Percentiles rank a stretch among this genome's conserved stretches.
Conservation (phyloP, 768 basidiomycete genomes). For the Pleurotus tuoliensis region DNA sequence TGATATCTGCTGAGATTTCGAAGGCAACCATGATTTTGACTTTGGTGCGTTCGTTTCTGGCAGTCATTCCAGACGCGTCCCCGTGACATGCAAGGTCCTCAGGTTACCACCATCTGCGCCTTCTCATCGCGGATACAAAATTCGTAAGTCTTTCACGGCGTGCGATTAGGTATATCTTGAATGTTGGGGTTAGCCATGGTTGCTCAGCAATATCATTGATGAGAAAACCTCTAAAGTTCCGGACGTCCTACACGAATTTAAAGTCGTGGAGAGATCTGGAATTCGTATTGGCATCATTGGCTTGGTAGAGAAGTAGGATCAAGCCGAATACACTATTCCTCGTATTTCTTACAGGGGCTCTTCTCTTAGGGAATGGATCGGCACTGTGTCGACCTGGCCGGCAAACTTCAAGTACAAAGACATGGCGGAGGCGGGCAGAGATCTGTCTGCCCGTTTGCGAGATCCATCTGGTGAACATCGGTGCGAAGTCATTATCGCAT, state of each 20-base stretch:
- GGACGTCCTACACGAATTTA: conserved; percentile 53
- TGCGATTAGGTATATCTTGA: background rate
- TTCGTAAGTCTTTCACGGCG: conserved; percentile 50
- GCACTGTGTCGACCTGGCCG: conserved; percentile 86
- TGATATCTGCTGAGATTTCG: background rate
- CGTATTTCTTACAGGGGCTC: background rate
- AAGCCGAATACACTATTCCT: background rate
- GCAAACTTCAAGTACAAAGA: conserved; percentile 68
- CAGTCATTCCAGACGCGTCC: background rate
- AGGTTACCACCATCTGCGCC: conserved; percentile 64
- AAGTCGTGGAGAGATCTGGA: conserved; percentile 66
- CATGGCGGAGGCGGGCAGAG: conserved; percentile 69
- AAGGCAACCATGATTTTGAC: conserved; percentile 93
- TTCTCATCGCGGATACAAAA: conserved; percentile 65
- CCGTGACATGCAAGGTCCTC: background rate
- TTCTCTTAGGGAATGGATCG: conserved; percentile 75
- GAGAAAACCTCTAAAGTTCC: conserved; percentile 60
- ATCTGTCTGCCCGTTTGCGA: conserved; percentile 69
- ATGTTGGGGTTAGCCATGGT: conserved; percentile 62
- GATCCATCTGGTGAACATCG: conserved; percentile 63
- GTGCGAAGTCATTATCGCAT: conserved; percentile 81
- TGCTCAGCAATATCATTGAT: conserved; percentile 85
- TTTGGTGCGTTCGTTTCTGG: conserved; percentile 46
- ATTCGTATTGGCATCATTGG: conserved; percentile 79
- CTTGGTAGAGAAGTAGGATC: conserved; percentile 73